Percentiles rank a stretch among this genome's conserved stretches.
These are phyloP conservation scores for Vinca major DNA, from an alignment of 305 asterid species.

Conservation along the genomic window DNA sequence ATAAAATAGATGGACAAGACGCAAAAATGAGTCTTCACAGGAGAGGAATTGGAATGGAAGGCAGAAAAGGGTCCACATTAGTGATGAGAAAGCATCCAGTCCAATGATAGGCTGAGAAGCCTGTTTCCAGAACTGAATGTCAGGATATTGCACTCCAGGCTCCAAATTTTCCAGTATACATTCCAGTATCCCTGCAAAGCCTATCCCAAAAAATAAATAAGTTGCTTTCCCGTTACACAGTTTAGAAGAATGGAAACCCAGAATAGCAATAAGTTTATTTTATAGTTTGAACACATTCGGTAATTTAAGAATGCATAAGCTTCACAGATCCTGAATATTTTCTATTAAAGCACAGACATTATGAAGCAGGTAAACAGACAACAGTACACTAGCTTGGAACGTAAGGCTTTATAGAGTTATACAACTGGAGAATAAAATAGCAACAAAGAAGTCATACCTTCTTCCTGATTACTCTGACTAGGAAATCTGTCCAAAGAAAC, in stretches of 20 bases:
- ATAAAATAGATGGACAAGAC: slow-evolving; percentile 78
- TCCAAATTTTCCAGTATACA: slow-evolving; percentile 51
- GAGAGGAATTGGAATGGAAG: slow-evolving; percentile 72
- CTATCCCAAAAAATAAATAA: slow-evolving; percentile 7
- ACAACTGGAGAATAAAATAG: not conserved
- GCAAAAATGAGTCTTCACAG: slow-evolving; percentile 59
- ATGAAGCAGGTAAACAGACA: not conserved
- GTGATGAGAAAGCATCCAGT: slow-evolving; percentile 75
- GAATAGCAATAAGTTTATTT: not conserved
- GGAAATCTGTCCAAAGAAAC: slow-evolving; percentile 24
- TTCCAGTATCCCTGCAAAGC: slow-evolving; percentile 57
- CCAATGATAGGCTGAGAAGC: slow-evolving; percentile 75
- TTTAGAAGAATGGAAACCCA: not conserved
- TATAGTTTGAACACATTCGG: too few relatives aligned
- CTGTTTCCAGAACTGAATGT: slow-evolving; percentile 63
- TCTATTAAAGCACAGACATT: not conserved
- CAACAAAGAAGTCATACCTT: slow-evolving; percentile 36
- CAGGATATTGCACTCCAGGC: slow-evolving; percentile 45
- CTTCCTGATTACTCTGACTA: slow-evolving; percentile 21
- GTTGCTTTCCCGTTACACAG: not conserved
- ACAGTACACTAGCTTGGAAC: not conserved
- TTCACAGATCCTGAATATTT: not conserved
- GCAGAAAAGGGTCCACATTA: slow-evolving; percentile 90
- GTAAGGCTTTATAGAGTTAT: not conserved
- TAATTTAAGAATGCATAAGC: not conserved